phyloP scores from a whole-genome alignment of 352 stramenopile species.

The Globisporangium viniferum region DNA sequence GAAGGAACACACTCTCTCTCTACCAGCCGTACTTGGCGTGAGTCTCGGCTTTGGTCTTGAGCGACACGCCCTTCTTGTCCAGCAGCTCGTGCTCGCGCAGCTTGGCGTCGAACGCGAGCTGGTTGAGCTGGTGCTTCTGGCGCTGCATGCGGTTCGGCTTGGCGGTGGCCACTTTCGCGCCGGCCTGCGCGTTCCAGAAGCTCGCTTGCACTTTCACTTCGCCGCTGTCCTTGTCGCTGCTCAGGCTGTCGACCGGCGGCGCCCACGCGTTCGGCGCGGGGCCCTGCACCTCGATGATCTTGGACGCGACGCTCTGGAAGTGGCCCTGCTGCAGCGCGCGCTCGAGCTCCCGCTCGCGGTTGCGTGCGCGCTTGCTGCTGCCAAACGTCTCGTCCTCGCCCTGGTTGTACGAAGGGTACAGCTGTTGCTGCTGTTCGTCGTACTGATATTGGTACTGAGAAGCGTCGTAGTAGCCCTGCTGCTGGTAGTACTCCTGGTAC shows the following conservation, averaged over 20 bases:
- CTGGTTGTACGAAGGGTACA: constrained; percentile 29
- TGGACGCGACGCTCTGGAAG: constrained; percentile 48
- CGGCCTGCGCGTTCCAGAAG: constrained; percentile 66
- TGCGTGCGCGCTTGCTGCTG: constrained; percentile 50
- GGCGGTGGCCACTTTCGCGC: constrained; percentile 41
- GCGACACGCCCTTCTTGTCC: constrained; percentile 50
- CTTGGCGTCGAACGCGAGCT: constrained; percentile 80
- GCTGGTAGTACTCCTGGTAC: constrained; percentile 16
- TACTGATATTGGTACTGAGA: constrained; percentile 41
- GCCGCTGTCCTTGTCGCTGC: constrained; percentile 17
- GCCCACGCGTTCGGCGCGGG: constrained; percentile 51
- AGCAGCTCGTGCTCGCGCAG: constrained; percentile 66
- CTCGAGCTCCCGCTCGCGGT: constrained; percentile 68
- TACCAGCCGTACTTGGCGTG: constrained; percentile 85
- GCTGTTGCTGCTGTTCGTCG: constrained; percentile 28
- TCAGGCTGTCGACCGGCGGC: constrained; percentile 30
- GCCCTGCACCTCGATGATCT: constrained; percentile 67
- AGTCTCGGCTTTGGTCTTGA: constrained; percentile 78
- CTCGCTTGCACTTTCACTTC: constrained; percentile 64
- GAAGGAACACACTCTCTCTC: neutral
- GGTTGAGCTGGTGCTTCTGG: constrained; percentile 81
- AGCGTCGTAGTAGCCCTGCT: constrained; percentile 19
- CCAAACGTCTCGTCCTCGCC: constrained; percentile 33
- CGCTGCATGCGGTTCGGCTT: constrained; percentile 74
- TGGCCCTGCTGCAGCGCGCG: constrained; percentile 65